Conservation (phyloP, 2,329 filamentous ascomycete species). For the Triangularia verruculosa region DNA sequence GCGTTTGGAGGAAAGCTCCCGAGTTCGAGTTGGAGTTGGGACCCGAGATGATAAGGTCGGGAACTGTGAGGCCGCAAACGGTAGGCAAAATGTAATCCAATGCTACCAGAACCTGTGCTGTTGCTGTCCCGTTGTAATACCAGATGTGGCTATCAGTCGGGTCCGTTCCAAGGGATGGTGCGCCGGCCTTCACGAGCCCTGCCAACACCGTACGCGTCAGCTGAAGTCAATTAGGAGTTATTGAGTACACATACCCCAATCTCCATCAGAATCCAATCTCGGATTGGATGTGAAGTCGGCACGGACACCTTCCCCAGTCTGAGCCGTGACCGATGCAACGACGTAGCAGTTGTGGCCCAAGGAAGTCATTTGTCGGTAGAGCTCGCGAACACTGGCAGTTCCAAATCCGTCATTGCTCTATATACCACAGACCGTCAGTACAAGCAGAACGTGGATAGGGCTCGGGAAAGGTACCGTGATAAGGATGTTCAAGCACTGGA, state of each 20-base stretch:
- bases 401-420: constrained; percentile 42
- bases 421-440: not conserved
- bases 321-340: constrained; percentile 40
- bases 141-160: constrained; percentile 52
- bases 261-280: constrained; percentile 40
- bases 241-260: constrained; percentile 36
- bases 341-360: constrained; percentile 58
- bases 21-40: constrained; percentile 56
- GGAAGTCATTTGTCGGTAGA: constrained; percentile 46
- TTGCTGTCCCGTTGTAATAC: constrained; percentile 60
- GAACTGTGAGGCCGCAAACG: constrained; percentile 45
- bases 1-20: constrained; percentile 52
- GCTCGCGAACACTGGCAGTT: constrained; percentile 39
- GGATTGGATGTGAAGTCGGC: constrained; percentile 41
- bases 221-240: not conserved
- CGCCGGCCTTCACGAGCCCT: constrained; percentile 42
- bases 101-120: constrained; percentile 53
- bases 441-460: not conserved
- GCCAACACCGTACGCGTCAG: not conserved
- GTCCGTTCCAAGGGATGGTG: constrained; percentile 49
- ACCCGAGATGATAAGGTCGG: constrained; percentile 53
- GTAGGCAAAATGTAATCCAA: constrained; percentile 54
- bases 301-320: constrained; percentile 45
- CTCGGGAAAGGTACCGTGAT: constrained; percentile 20
- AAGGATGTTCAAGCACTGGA: constrained; percentile 17